Evolutionary conservation across 2,329 filamentous ascomycete species (phyloP), one percentile per base, ranked within the genome.

Genomic region (Penicillium sp.): DNA sequence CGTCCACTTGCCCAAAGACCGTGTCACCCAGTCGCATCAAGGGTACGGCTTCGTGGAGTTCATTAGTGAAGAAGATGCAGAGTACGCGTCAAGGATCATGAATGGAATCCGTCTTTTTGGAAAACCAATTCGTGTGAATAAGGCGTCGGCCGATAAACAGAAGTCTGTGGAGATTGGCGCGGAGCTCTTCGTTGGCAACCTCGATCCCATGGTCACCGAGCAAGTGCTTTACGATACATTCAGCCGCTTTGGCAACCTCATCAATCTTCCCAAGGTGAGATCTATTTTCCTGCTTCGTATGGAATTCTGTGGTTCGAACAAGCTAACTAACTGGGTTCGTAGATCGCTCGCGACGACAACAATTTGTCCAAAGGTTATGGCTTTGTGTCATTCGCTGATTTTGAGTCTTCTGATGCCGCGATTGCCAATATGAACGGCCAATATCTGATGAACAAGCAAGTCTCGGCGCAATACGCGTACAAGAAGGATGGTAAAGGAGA

Each of bases 1-100:
- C 77, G 93, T 99, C 61, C 94, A 99, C 78, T 87, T 99, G 71
- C 94, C 94, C 53, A 96, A 97, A 81, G 94, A 99, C 76, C 90
- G 94, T 74, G 94, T 99, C 66, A 97, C 94, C 45, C 92, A 97
- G 71, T 89, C 88, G 54, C 94, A 99, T 75, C 94, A 97, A 77
- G 94, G 94, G 66, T 99, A 97, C 81, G 94, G 94, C 67, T 99
- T 99, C 77, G 94, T 99, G 75, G 94, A 99, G 77, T 99, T 97
- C 75, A 93, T 92, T 70, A 92, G 89, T 64, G 92, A 96, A 72
- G 87, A 92, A 69, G 94, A 97, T 75, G 94, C 94, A 67, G 94
- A 97, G 73, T 99, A 99, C 79, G 93, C 94, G 22, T 89, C 92
- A 66, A 89, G 93, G 71, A 90, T 97, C 65, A 95, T 97, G 89